Percentiles rank a stretch among this genome's conserved stretches.
Conservation (phyloP, 2,329 filamentous ascomycete species). For the Colletotrichum echinochloae region DNA sequence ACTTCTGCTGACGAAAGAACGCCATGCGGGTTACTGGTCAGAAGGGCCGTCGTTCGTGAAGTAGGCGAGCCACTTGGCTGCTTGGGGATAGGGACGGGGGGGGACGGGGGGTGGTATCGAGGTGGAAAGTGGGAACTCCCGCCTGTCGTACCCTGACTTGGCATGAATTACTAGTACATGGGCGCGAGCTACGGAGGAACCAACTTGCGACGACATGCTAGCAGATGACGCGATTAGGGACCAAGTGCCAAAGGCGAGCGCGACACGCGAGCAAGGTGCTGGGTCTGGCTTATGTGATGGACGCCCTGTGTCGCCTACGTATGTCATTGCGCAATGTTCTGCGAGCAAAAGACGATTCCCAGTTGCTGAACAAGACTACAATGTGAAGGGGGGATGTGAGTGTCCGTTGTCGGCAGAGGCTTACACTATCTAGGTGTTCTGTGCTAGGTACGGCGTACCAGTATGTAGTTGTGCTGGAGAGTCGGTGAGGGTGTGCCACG, state of each 20-base stretch:
- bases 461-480: neutral
- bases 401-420: constrained; percentile 39
- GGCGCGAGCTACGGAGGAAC: neutral
- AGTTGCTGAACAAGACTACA: no score
- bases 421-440: neutral
- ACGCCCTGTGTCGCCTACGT: constrained; percentile 5
- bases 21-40: constrained; percentile 15
- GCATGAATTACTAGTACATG: constrained; percentile 3
- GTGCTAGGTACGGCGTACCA: no score
- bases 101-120: neutral
- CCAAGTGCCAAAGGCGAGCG: constrained; percentile 17
- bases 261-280: constrained; percentile 30
- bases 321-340: neutral
- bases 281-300: constrained; percentile 29
- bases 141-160: constrained; percentile 27
- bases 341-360: neutral
- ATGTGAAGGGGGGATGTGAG: no score
- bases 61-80: constrained; percentile 10
- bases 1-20: constrained; percentile 31
- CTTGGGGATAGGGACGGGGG: constrained; percentile 7
- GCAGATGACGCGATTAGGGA: neutral
- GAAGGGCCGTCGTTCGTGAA: constrained; percentile 1
- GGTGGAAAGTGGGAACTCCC: constrained; percentile 35
- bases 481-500: constrained; percentile 35
- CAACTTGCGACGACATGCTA: constrained; percentile 10